Conservation (phyloP, 1,284 basidiomycete genomes). For the Naganishia cerealis region DNA sequence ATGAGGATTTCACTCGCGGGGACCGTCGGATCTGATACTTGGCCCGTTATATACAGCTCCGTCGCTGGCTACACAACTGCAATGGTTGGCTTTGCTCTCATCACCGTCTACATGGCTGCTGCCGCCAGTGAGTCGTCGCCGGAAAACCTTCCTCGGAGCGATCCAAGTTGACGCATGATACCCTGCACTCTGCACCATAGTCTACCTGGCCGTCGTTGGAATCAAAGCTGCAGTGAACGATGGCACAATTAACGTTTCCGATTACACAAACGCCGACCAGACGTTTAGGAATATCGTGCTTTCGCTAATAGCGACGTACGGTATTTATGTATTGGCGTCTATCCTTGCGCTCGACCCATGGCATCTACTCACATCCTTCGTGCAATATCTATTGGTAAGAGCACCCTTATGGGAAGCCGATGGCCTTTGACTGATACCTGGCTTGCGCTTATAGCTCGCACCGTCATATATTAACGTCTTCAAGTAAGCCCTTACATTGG, state of each 20-base stretch:
- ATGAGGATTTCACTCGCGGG: conserved; percentile 2
- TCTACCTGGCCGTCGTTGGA: conserved; percentile 75
- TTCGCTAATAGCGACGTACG: conserved; percentile 79
- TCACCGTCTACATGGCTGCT: conserved; percentile 83
- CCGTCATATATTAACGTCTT: conserved; percentile 89
- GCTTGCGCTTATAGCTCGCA: conserved; percentile 53
- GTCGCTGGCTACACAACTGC: conserved; percentile 78
- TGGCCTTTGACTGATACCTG: not conserved
- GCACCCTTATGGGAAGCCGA: not conserved
- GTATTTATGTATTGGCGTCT: conserved; percentile 76
- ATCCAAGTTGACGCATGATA: not conserved
- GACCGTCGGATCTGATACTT: not conserved
- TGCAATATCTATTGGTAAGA: conserved; percentile 81
- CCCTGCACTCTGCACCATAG: conserved; percentile 51
- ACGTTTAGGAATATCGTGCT: conserved; percentile 84
- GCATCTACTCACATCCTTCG: conserved; percentile 73
- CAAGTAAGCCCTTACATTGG: conserved; percentile 62
- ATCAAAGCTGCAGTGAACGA: conserved; percentile 61
- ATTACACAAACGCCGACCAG: conserved; percentile 67
- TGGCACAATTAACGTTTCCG: conserved; percentile 57
- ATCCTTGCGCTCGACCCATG: conserved; percentile 67
- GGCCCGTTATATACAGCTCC: conserved; percentile 47
- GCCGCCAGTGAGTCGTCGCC: conserved; percentile 59
- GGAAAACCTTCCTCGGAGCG: not conserved
- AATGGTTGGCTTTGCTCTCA: conserved; percentile 78